phyloP scores from a whole-genome alignment of 179 eudicot genomes.

The Gypsophila paniculata region DNA sequence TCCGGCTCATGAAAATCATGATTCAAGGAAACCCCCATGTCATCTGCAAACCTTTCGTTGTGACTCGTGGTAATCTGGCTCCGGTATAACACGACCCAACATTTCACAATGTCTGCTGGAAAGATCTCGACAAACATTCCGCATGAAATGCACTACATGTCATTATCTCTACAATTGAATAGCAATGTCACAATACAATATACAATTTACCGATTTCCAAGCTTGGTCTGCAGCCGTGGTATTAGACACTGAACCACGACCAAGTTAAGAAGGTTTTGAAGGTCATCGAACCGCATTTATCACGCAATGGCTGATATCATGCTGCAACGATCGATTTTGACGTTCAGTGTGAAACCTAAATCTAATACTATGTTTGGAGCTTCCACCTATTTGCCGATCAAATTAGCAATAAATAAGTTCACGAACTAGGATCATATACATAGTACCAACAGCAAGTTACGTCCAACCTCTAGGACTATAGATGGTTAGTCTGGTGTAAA shows the following conservation, averaged over 20 bases:
- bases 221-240: neutral
- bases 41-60: neutral
- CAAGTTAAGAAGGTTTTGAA: neutral
- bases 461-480: neutral
- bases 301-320: neutral
- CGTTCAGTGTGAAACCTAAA: too few species aligned
- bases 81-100: neutral
- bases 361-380: neutral
- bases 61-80: neutral
- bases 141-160: neutral
- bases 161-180: neutral
- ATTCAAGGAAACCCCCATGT: neutral
- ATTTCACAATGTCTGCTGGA: neutral
- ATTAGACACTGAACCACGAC: neutral
- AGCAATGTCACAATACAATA: slow-evolving; percentile 12
- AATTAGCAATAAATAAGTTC: neutral
- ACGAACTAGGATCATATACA: neutral
- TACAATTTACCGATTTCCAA: slow-evolving; percentile 21
- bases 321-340: too few species aligned
- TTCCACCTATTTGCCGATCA: neutral
- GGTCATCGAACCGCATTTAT: neutral
- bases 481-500: neutral
- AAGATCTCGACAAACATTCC: neutral
- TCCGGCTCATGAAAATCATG: neutral
- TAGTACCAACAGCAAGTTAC: neutral